Conservation (phyloP, 1,284 basidiomycete species). For the Ganoderma leucocontextum region DNA sequence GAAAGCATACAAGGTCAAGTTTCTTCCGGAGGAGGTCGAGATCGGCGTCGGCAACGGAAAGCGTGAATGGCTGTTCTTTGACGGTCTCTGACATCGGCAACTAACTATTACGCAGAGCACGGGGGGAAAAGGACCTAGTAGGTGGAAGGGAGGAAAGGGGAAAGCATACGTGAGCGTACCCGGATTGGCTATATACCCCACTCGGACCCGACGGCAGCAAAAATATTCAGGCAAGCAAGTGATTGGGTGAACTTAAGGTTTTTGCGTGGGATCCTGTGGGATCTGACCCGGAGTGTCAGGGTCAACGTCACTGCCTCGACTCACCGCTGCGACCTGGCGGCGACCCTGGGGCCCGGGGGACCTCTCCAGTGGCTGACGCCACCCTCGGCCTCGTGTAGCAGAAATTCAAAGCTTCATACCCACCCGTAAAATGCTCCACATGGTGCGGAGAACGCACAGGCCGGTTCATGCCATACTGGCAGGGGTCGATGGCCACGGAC, state of each 20-base stretch:
- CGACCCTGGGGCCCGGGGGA: neutral
- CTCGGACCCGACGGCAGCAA: neutral
- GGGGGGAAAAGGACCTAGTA: neutral
- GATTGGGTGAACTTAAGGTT: neutral
- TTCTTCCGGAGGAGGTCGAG: conserved; percentile 49
- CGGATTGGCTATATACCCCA: neutral
- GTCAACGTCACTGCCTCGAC: neutral
- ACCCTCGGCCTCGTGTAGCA: neutral
- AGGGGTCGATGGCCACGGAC: neutral
- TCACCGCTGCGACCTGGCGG: neutral
- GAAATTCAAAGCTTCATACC: neutral
- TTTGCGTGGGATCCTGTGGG: neutral
- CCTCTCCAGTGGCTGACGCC: too few relatives aligned
- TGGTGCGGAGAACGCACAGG: neutral
- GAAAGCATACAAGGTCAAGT: conserved; percentile 48
- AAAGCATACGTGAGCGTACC: neutral
- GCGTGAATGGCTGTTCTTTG: conserved; percentile 46
- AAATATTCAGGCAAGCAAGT: neutral
- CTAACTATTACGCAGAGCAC: neutral
- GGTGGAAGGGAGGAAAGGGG: neutral
- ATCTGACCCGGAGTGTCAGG: neutral
- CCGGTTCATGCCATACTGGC: neutral
- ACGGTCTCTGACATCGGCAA: conserved; percentile 1
- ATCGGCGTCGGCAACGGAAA: conserved; percentile 50
- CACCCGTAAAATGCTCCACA: neutral